Evolutionary conservation across 1,284 basidiomycete species (phyloP), one percentile per base, ranked within the genome.

Genomic region (Ceratobasidium sp.): DNA sequence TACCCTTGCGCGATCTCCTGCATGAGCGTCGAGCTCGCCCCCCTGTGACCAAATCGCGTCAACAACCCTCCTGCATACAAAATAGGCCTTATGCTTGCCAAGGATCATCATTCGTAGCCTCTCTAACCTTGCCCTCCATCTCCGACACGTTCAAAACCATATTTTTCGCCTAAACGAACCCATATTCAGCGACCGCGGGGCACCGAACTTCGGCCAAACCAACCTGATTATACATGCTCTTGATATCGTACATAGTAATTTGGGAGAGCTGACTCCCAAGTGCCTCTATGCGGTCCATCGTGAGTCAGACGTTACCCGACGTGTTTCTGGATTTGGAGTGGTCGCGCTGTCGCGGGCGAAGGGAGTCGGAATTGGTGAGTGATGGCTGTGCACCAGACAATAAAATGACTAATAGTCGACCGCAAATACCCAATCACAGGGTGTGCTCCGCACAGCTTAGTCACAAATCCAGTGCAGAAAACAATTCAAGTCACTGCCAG

Each of bases 11-110:
- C 97, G 83, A 99, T 99, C 84, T 99, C 97, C 85, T 97, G 95
- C 97, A 99, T 99, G 84, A 99, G 87, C 26, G 97, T 98, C 72
- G 97, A 98, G 84, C 95, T 97, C 80, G 98, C 97, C 39, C 98
- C 97, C 97, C 96, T 97, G 83, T 53, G 42, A 23, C n/a, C 46
- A 71, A 28, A 15, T 78, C 58, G 60, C 77, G 77, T 55, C 58
- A 61, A 63, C 51, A 53, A 18, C 46, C 28, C 64, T 40, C 55
- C 40, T 67, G 23, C 23, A 56, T 53, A 55, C 67, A 18, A 39
- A 58, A 49, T 56, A 20, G 4, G 23, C 55, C 9, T 20, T 20
- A 67, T 68, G 85, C 90, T 81, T 84, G 97, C 97, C 97, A 99
- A 77, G 97, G 93, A 81, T 99, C 98, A 84, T 99, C 97, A 83